Percentiles rank a stretch among this genome's conserved stretches.
These are phyloP conservation scores for Quercus wislizeni DNA, from an alignment of 306 rosid genomes.

Conservation along the genomic window DNA sequence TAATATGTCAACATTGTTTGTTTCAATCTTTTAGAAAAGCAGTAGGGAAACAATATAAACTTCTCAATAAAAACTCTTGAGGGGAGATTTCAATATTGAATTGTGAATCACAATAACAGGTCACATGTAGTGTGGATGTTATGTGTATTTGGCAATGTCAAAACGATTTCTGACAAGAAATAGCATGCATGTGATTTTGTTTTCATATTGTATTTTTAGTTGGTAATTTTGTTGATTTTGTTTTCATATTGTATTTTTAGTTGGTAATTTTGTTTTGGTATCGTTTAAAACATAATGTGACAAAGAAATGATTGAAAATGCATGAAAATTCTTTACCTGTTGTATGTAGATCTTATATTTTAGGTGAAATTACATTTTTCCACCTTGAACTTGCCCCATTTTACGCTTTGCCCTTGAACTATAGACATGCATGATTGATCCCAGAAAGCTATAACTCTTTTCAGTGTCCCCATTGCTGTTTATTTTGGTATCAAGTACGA, in stretches of 20 bases:
- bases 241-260: background rate
- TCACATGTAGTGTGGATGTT: background rate
- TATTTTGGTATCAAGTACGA: too few relatives aligned
- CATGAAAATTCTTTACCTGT: background rate
- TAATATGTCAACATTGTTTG: background rate
- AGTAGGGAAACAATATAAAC: background rate
- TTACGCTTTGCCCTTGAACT: too few relatives aligned
- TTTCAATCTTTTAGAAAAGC: background rate
- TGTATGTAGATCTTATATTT: background rate
- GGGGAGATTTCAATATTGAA: background rate
- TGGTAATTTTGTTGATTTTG: background rate
- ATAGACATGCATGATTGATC: too few relatives aligned
- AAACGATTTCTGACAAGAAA: background rate
- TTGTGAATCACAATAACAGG: background rate
- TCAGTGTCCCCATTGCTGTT: too few relatives aligned
- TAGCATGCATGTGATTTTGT: background rate
- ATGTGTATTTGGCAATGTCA: background rate
- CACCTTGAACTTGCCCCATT: too few relatives aligned
- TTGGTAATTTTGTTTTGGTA: background rate
- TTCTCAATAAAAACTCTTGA: background rate
- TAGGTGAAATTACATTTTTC: too few relatives aligned
- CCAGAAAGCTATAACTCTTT: too few relatives aligned
- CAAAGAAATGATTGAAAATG: background rate
- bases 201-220: background rate
- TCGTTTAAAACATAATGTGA: background rate